phyloP scores from a whole-genome alignment of 495 filamentous ascomycete genomes.

The Podospora fimiseda region DNA sequence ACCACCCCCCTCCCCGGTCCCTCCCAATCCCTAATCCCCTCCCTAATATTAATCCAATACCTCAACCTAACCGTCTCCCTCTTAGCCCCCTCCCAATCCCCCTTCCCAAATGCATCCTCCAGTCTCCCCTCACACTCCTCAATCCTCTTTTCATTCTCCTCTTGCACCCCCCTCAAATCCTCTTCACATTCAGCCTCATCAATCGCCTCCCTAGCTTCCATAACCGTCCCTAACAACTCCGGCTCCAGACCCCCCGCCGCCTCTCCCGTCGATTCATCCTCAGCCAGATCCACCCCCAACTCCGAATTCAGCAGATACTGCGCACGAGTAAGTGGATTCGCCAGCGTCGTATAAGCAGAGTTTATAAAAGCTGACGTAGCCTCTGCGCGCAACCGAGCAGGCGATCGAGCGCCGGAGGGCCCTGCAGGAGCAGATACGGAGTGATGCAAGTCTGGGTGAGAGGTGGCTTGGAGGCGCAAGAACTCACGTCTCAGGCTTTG shows the following conservation, averaged over 20 bases:
- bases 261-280: conserved; percentile 66
- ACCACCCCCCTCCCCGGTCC: conserved; percentile 59
- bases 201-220: conserved; percentile 80
- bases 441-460: conserved; percentile 77
- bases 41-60: conserved; percentile 87
- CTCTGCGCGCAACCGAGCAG: conserved; percentile 49
- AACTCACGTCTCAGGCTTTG: conserved; percentile 73
- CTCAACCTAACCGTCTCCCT: conserved; percentile 67
- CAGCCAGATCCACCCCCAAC: conserved; percentile 68
- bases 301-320: conserved; percentile 70
- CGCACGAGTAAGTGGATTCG: conserved; percentile 66
- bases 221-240: conserved; percentile 75
- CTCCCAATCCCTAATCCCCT: conserved; percentile 77
- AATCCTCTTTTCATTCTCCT: conserved; percentile 63
- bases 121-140: conserved; percentile 50
- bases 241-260: conserved; percentile 58
- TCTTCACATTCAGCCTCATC: conserved; percentile 65
- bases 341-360: conserved; percentile 78
- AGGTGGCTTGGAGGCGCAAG: conserved; percentile 66
- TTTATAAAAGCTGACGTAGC: conserved; percentile 73
- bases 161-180: conserved; percentile 53
- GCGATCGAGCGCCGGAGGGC: background rate
- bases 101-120: conserved; percentile 55
- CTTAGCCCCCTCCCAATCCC: conserved; percentile 61
- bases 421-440: conserved; percentile 23